Evolutionary conservation across 768 basidiomycete genomes (phyloP).

Genomic region (Termitomyces sp.): DNA sequence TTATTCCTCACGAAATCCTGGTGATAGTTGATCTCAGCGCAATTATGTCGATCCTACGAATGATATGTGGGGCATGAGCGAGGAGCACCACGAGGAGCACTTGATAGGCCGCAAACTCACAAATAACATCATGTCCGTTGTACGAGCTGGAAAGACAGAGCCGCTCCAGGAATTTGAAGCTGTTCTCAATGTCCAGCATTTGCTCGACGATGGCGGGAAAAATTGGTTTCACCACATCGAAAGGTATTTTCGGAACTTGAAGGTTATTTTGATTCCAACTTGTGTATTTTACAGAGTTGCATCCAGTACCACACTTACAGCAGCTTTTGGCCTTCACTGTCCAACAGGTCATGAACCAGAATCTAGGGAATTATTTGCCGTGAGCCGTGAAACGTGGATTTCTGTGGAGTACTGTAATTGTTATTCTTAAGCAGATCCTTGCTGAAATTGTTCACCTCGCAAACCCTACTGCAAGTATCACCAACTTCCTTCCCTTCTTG

Average conservation of each 20-base stretch:
- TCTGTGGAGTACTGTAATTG: neutral
- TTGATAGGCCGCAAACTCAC: neutral
- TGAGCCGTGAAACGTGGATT: neutral
- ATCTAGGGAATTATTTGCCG: neutral
- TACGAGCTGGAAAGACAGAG: neutral
- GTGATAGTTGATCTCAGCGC: neutral
- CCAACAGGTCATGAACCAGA: neutral
- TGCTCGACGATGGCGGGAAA: neutral
- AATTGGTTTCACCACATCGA: neutral
- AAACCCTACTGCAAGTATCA: neutral
- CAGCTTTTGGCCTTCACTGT: slow-evolving; percentile 1
- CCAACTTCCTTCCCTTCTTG: neutral
- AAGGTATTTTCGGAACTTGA: neutral
- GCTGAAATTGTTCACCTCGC: neutral
- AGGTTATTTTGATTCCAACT: neutral
- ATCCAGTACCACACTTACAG: neutral
- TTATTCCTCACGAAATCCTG: neutral
- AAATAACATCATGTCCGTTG: neutral
- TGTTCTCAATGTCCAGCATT: neutral
- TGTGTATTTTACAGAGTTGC: neutral
- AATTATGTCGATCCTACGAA: neutral
- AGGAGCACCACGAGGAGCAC: neutral
- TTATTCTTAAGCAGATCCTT: neutral
- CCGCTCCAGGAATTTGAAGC: neutral
- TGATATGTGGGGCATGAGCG: neutral